Base-by-base conservation (phyloP, 176 grass and related monocot genomes). In the Thinopyrum elongatum region DNA sequence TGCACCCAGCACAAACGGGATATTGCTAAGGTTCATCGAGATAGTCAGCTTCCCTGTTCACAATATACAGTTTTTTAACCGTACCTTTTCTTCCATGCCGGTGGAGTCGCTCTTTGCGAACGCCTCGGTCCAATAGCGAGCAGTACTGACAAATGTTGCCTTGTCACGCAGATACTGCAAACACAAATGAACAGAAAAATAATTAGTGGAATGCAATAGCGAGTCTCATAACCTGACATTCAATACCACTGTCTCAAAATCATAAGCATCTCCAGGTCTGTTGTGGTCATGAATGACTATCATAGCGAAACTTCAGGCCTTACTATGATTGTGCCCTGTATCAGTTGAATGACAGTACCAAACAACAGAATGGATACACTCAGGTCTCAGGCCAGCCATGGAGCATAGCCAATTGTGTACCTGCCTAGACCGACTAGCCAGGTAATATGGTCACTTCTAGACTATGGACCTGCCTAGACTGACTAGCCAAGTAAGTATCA, bases 101-200 rank as follows among this genome's bases (percentile, higher is more conserved):
- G 88, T 88, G 76, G 90, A 97, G 33, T 87, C 53, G 23, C 86
- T 90, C 88, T 91, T 98, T 42, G 97, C 97, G 65, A 93, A 99
- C 58, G 94, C 92, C 80, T 96, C 94, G 28, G 97, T 99, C 97
- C 97, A 99, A 70, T 99, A 94, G 34, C 88, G 86, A 91, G 97
- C 94, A n/a, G 97, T 99, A 31, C 83, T 70, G 34, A 91, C 72
- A 8, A 99, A 99, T 68, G 90, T 96, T 13, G 78, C 64, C 64
- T 94, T 87, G 28, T 99, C 92, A 69, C 90, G 76, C 73, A 95
- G 79, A 55, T 94, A 96, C 94, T 99, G 80, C 80, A 88, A 66
- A 57, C 86, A 79, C 15, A 66, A 6, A 82, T 51, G 78, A 36
- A 15, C 65, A 51, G 6, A 58, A 16, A 84, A 2, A 65, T 5